These are phyloP conservation scores for Closterium sp. DNA, from an alignment of 139 green algal genomes.

Conservation along the genomic window DNA sequence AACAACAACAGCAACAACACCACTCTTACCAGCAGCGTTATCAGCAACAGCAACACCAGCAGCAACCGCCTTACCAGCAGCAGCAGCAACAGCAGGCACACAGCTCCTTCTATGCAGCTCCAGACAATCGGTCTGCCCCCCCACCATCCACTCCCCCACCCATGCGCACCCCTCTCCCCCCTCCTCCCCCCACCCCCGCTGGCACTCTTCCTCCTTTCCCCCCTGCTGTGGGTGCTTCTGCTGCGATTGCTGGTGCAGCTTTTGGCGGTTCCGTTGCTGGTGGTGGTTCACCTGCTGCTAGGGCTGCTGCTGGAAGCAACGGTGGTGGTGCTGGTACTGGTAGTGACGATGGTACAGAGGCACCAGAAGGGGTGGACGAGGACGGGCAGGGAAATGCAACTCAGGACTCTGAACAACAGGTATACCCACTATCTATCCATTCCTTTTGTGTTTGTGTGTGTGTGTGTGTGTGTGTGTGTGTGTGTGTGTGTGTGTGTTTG, in stretches of 20 bases:
- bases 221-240: too few species aligned
- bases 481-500: too few species aligned
- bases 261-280: too few species aligned
- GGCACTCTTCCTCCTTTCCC: too few species aligned
- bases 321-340: neutral
- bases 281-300: neutral
- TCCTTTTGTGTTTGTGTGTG: too few species aligned
- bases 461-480: too few species aligned
- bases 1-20: too few species aligned
- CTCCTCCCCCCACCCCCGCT: neutral
- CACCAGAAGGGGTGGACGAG: neutral
- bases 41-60: too few species aligned
- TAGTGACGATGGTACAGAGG: neutral
- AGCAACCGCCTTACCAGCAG: neutral
- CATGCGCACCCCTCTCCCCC: neutral
- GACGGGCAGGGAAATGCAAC: neutral
- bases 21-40: too few species aligned
- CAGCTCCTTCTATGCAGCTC: neutral
- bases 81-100: neutral
- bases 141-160: neutral
- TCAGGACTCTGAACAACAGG: neutral
- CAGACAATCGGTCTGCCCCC: neutral
- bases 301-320: neutral
- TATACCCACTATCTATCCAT: neutral
- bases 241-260: too few species aligned